These are phyloP conservation scores for Elsinoe necatrix DNA, from an alignment of 2,329 filamentous ascomycete species.

Conservation along the genomic window DNA sequence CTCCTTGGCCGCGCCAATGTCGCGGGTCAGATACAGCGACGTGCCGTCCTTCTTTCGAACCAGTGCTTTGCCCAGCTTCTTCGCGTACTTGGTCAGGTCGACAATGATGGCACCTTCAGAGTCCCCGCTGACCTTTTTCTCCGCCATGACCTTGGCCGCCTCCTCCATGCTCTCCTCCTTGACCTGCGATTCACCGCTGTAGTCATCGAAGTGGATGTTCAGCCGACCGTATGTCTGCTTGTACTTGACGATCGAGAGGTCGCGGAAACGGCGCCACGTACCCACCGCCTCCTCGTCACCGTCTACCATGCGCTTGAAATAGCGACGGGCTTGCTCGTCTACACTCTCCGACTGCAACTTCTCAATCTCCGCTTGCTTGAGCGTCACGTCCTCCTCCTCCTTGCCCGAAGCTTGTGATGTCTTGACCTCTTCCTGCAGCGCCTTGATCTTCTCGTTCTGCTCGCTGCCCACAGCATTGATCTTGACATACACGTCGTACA, in stretches of 20 bases:
- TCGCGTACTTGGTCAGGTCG: slow-evolving; percentile 61
- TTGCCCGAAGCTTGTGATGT: slow-evolving; percentile 37
- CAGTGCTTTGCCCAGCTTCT: slow-evolving; percentile 59
- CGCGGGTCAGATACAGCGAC: slow-evolving; percentile 59
- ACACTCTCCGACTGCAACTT: slow-evolving; percentile 47
- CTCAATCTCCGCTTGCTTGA: slow-evolving; percentile 42
- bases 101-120: slow-evolving; percentile 60
- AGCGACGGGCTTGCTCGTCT: slow-evolving; percentile 65
- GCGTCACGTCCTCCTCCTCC: slow-evolving; percentile 39
- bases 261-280: slow-evolving; percentile 56
- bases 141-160: slow-evolving; percentile 51
- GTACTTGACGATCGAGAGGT: slow-evolving; percentile 56
- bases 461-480: slow-evolving; percentile 56
- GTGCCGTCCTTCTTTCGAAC: slow-evolving; percentile 60
- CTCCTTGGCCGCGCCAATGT: slow-evolving; percentile 58
- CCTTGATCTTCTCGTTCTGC: slow-evolving; percentile 59
- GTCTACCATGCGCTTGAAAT: slow-evolving; percentile 62
- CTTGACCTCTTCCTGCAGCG: slow-evolving; percentile 35
- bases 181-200: slow-evolving; percentile 62
- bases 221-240: slow-evolving; percentile 55
- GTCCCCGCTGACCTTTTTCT: slow-evolving; percentile 53
- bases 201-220: slow-evolving; percentile 58
- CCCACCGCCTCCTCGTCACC: slow-evolving; percentile 50
- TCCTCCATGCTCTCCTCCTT: slow-evolving; percentile 53
- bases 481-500: slow-evolving; percentile 73